Evolutionary conservation across 345 rosid genomes (phyloP).

Genomic region (Boechera stricta): DNA sequence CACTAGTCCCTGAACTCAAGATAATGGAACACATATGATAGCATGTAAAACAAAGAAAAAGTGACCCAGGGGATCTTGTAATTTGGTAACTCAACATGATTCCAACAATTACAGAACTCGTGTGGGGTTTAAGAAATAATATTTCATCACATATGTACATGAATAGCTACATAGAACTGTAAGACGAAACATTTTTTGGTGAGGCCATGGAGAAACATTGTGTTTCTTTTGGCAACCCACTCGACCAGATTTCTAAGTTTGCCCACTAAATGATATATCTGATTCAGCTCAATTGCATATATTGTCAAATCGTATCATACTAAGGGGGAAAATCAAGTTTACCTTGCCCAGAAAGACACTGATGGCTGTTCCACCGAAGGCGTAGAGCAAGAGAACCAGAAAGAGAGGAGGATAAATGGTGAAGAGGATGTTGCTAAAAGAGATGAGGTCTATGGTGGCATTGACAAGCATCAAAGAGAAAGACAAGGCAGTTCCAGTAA

Average conservation of each 20-base stretch:
- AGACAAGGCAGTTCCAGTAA: constrained; percentile 85
- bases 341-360: constrained; percentile 92
- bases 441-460: constrained; percentile 88
- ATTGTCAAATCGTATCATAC: neutral
- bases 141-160: constrained; percentile 2
- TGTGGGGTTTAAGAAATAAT: neutral
- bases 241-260: too few relatives aligned
- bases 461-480: constrained; percentile 84
- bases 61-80: neutral
- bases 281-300: too few relatives aligned
- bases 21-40: constrained; percentile 4
- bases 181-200: too few relatives aligned
- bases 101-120: constrained; percentile 9
- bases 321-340: constrained; percentile 11
- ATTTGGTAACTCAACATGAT: neutral
- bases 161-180: neutral
- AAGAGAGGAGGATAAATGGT: constrained; percentile 92
- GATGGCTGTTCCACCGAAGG: constrained; percentile 85
- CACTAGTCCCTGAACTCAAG: constrained; percentile 72
- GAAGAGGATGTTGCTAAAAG: constrained; percentile 91
- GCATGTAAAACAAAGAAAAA: neutral
- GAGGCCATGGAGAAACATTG: too few relatives aligned
- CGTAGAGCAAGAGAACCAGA: constrained; percentile 76
- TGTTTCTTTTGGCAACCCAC: too few relatives aligned
- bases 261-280: too few relatives aligned